phyloP scores from a whole-genome alignment of 2,329 filamentous ascomycete genomes.

The Fusarium annulatum region DNA sequence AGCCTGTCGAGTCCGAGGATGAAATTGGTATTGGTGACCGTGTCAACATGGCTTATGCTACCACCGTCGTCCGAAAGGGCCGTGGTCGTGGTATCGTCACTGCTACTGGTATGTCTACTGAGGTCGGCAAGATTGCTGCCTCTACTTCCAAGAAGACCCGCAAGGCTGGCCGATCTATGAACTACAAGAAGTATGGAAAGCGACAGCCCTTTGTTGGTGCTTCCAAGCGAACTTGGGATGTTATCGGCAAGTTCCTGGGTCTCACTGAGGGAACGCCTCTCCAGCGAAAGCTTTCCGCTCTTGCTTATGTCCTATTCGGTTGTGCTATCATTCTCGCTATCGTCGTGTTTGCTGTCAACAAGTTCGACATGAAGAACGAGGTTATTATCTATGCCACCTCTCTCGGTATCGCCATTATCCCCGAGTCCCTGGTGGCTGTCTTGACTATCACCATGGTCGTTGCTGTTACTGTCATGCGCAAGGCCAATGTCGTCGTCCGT shows the following conservation, averaged over 20 bases:
- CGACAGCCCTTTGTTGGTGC: constrained; percentile 60
- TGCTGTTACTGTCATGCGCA: constrained; percentile 72
- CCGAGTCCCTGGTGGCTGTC: constrained; percentile 73
- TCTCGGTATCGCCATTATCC: constrained; percentile 71
- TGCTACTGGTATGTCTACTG: constrained; percentile 76
- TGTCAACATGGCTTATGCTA: constrained; percentile 80
- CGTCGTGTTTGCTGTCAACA: constrained; percentile 68
- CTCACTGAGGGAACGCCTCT: constrained; percentile 78
- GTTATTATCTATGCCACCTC: constrained; percentile 69
- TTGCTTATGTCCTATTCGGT: constrained; percentile 80
- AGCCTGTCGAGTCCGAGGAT: constrained; percentile 54
- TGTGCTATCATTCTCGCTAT: constrained; percentile 71
- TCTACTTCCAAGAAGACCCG: constrained; percentile 64
- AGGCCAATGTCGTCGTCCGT: constrained; percentile 72
- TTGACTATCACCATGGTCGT: constrained; percentile 78
- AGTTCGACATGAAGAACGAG: constrained; percentile 62
- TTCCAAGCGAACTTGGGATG: constrained; percentile 59
- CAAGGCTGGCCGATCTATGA: constrained; percentile 66
- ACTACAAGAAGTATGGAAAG: constrained; percentile 65
- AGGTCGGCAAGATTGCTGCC: constrained; percentile 76
- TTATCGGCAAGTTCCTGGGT: constrained; percentile 68
- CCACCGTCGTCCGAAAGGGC: constrained; percentile 78
- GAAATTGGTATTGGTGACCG: constrained; percentile 76
- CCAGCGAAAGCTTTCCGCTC: constrained; percentile 80
- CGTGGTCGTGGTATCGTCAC: constrained; percentile 79